Base-by-base conservation (phyloP, 2,329 filamentous ascomycete species). In the Dryadomyces quercivorus region DNA sequence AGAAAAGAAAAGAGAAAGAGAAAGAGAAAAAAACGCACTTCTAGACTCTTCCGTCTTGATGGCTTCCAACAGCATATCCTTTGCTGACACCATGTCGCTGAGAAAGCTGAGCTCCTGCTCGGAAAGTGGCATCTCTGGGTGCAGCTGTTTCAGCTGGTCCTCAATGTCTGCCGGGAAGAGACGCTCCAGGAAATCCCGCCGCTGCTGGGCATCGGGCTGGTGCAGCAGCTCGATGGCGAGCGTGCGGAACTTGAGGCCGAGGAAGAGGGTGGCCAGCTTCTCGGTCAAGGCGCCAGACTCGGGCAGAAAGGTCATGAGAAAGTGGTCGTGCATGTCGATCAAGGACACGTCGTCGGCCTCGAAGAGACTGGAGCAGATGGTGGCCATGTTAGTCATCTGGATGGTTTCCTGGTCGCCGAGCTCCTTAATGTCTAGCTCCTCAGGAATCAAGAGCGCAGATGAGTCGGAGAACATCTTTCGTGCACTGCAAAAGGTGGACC, bases 101-200 rank as follows among this genome's bases (percentile, higher is more conserved):
- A 60, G 18, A 40, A 62, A 61, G 16, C 46, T 52, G 8, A 52
- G 53, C 51, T 62, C 60, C 10, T 54, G 53, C 10, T 59, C 58
- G 0, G 59, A 57, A 20, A 62, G 26, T 0, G 60, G 54, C 4
- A 46, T 31, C 12, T 80, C 67, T 1, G 61, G 61, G 52, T 62
- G 65, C 38, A 63, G 68, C 63, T 59, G 68, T 58, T 57, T 70
- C 49, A 77, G 60, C 47, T 69, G 68, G 12, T 72, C 71, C 26
- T 84, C 74, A 2, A 86, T 66, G 5, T 84, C 71, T 9, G 75
- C 69, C 7, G 76, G 72, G 40, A 88, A 73, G 3, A 80, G 72
- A 53, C 81, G 75, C 12, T 75, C 74, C 16, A 84, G 64, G 18
- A 75, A 69, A 1, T 31, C 49, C 34, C 50, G 18, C 1, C 55